phyloP scores from a whole-genome alignment of 257 asterid species.

The Striga asiatica region DNA sequence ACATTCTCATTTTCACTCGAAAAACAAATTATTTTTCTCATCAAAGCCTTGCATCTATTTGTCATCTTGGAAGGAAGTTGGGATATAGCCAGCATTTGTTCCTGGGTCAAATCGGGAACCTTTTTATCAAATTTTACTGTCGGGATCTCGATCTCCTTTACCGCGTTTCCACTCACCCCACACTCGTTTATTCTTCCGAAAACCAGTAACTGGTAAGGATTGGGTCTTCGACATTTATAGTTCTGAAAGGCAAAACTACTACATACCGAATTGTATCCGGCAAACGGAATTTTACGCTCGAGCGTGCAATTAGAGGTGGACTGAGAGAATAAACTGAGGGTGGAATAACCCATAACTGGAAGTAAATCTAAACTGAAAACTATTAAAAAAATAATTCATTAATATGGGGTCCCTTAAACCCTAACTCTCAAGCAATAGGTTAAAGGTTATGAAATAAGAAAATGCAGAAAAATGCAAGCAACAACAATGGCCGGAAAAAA shows the following conservation, averaged over 20 bases:
- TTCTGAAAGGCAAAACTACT: conserved; percentile 12
- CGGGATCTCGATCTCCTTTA: conserved; percentile 13
- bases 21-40: conserved; percentile 53
- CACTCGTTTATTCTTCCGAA: conserved; percentile 12
- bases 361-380: neutral
- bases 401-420: neutral
- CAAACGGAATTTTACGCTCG: neutral
- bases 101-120: conserved; percentile 34
- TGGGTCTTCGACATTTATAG: conserved; percentile 13
- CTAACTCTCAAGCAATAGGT: neutral
- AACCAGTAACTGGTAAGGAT: conserved; percentile 6
- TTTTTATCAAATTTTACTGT: neutral
- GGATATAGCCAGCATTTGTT: conserved; percentile 42
- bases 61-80: conserved; percentile 50
- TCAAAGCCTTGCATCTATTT: conserved; percentile 57
- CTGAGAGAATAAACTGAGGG: conserved; percentile 14
- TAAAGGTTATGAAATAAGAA: neutral
- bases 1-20: conserved; percentile 45
- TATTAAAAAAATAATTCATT: neutral
- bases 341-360: conserved; percentile 17
- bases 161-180: conserved; percentile 21
- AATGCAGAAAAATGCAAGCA: conserved; percentile 12
- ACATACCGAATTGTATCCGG: conserved; percentile 10
- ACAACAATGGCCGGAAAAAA: neutral
- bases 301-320: conserved; percentile 14